phyloP scores from a whole-genome alignment of 1,284 basidiomycete genomes.

The Trametes sp. region DNA sequence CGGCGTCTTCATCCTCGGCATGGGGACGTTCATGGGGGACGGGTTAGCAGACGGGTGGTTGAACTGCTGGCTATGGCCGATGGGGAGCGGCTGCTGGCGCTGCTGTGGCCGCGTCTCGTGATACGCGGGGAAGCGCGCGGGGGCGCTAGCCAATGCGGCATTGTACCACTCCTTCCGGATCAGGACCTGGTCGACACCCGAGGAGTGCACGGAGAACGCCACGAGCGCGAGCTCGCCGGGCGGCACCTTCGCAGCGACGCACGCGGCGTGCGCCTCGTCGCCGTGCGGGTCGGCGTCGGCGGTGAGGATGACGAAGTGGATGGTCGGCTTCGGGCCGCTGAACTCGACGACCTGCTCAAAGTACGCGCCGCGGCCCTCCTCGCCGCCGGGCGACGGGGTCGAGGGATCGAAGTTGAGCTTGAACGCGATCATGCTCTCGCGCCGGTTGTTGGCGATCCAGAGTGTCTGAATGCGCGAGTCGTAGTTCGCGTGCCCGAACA shows the following conservation, averaged over 20 bases:
- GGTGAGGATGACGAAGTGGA: slow-evolving; percentile 85
- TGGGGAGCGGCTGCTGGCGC: slow-evolving; percentile 45
- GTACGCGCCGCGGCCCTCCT: slow-evolving; percentile 64
- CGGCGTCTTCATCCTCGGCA: slow-evolving; percentile 62
- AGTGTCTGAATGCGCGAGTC: slow-evolving; percentile 82
- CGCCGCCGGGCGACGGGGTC: slow-evolving; percentile 56
- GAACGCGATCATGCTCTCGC: slow-evolving; percentile 82
- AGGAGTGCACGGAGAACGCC: slow-evolving; percentile 83
- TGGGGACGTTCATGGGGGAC: slow-evolving; percentile 49
- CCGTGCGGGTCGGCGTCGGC: slow-evolving; percentile 80
- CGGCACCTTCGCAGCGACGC: slow-evolving; percentile 77
- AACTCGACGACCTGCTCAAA: slow-evolving; percentile 86
- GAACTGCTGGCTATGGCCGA: slow-evolving; percentile 27
- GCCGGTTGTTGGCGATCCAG: slow-evolving; percentile 84
- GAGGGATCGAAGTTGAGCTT: slow-evolving; percentile 73
- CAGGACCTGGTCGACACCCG: slow-evolving; percentile 83
- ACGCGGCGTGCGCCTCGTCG: slow-evolving; percentile 81
- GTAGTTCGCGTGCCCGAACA: slow-evolving; percentile 86
- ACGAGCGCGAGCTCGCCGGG: slow-evolving; percentile 80
- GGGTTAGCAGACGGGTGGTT: slow-evolving; percentile 38
- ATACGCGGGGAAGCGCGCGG: slow-evolving; percentile 70
- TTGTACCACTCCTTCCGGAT: slow-evolving; percentile 86
- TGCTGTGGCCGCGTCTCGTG: slow-evolving; percentile 47
- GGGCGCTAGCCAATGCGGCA: slow-evolving; percentile 59
- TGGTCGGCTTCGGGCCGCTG: slow-evolving; percentile 80